Evolutionary conservation across 306 rosid species (phyloP).

Genomic region (Lithocarpus polystachyus): DNA sequence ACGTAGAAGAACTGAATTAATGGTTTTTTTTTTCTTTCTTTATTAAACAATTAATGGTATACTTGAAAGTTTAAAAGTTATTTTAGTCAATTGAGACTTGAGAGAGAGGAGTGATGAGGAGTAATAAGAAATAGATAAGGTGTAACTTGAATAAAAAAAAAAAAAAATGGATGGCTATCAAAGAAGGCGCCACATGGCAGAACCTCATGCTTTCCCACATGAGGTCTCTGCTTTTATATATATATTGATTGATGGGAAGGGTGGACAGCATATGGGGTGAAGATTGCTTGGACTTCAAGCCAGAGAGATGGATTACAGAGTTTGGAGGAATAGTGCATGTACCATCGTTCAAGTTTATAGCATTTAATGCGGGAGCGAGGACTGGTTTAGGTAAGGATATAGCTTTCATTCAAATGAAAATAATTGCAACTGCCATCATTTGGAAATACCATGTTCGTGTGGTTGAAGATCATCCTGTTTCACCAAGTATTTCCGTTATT

Average conservation of each 20-base stretch:
- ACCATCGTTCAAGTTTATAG: conserved; percentile 50
- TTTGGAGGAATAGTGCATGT: conserved; percentile 21
- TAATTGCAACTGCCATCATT: conserved; percentile 27
- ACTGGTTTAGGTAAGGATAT: conserved; percentile 49
- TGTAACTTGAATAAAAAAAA: too few relatives aligned
- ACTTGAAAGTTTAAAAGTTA: too few relatives aligned
- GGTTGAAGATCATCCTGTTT: conserved; percentile 3
- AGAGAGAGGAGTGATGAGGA: too few relatives aligned
- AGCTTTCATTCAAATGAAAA: conserved; percentile 42
- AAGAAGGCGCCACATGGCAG: too few relatives aligned
- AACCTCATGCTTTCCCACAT: too few relatives aligned
- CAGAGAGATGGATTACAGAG: conserved; percentile 57
- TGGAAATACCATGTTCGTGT: conserved; percentile 20
- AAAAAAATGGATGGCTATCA: too few relatives aligned
- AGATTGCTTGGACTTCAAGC: conserved; percentile 56
- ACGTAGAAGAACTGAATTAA: too few relatives aligned
- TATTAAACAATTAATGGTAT: too few relatives aligned
- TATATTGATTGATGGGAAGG: conserved; percentile 71
- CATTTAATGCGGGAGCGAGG: conserved; percentile 55
- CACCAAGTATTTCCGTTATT: conserved; percentile 13
- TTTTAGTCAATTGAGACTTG: too few relatives aligned
- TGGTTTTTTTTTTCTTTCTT: too few relatives aligned
- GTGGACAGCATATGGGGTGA: conserved; percentile 45
- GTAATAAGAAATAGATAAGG: too few relatives aligned
- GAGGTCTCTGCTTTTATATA: too few relatives aligned